A percentile compares a stretch with the other conserved stretches of the same genome.
Evolutionary conservation across 352 stramenopile genomes (phyloP).

Genomic region (Thraustotheca clavata): DNA sequence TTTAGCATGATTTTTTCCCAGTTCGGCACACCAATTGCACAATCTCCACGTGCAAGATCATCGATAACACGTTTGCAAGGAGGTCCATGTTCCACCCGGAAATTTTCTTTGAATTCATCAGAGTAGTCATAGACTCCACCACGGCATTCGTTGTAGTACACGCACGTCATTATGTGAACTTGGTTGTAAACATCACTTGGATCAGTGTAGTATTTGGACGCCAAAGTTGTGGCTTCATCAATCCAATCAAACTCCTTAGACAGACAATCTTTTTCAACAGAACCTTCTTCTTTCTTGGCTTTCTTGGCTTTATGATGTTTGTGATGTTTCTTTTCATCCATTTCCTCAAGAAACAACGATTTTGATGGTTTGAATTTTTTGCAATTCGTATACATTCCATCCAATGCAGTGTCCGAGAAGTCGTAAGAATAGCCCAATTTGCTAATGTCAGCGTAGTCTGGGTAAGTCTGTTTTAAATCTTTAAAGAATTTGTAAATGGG

Average conservation of each 20-base stretch:
- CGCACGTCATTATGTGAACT: constrained; percentile 36
- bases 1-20: constrained; percentile 66
- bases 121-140: constrained; percentile 34
- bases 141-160: constrained; percentile 34
- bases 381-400: constrained; percentile 47
- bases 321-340: not conserved
- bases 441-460: not conserved
- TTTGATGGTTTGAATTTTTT: constrained; percentile 8
- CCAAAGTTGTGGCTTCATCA: not conserved
- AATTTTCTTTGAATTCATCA: constrained; percentile 30
- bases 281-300: too few relatives aligned
- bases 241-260: not conserved
- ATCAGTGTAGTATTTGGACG: not conserved
- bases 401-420: constrained; percentile 30
- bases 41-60: constrained; percentile 30
- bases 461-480: not conserved
- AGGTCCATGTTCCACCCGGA: constrained; percentile 25
- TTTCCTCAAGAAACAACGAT: not conserved
- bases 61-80: constrained; percentile 34
- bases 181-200: constrained; percentile 15
- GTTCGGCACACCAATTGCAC: constrained; percentile 48
- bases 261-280: not conserved
- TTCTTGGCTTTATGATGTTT: too few relatives aligned
- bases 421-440: constrained; percentile 77
- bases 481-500: constrained; percentile 29